These are phyloP conservation scores for Solanum appendiculatum DNA, from an alignment of 257 asterid genomes.

Conservation along the genomic window DNA sequence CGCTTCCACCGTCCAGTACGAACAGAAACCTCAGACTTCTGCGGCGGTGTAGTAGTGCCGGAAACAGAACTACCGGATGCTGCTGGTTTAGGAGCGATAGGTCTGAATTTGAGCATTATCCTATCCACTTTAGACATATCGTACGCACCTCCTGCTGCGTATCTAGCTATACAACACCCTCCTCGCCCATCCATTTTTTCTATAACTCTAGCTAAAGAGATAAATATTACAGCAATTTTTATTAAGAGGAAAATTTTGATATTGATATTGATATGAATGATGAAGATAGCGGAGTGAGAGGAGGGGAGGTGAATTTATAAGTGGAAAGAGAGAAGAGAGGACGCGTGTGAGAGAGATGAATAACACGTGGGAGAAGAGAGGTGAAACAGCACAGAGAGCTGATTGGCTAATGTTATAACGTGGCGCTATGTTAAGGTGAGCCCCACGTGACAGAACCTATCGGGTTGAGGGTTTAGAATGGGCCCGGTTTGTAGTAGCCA, in stretches of 20 bases:
- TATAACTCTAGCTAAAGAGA: too few relatives aligned
- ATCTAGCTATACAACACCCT: conserved; percentile 68
- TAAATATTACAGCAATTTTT: too few relatives aligned
- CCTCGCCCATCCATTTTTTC: conserved; percentile 61
- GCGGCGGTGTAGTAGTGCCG: conserved; percentile 13
- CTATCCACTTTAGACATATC: conserved; percentile 38
- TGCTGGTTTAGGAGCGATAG: conserved; percentile 81
- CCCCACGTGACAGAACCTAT: conserved; percentile 18
- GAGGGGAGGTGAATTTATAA: not conserved
- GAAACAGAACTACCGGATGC: conserved; percentile 10
- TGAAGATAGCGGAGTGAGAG: not conserved
- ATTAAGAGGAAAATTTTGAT: not conserved
- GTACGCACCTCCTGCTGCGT: conserved; percentile 31
- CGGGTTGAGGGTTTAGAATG: not conserved
- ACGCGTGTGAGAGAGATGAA: conserved; percentile 13
- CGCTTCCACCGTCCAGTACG: conserved; percentile 31
- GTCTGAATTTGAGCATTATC: conserved; percentile 64
- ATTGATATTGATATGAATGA: not conserved
- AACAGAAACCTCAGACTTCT: not conserved
- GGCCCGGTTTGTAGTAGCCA: conserved; percentile 9
- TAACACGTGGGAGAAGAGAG: conserved; percentile 25
- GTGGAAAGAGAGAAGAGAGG: not conserved
- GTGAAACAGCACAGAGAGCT: conserved; percentile 1
- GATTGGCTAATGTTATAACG: conserved; percentile 27
- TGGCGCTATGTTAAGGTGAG: conserved; percentile 20